These are phyloP conservation scores for Psilocybe sp. DNA, from an alignment of 768 basidiomycete genomes.

Conservation along the genomic window DNA sequence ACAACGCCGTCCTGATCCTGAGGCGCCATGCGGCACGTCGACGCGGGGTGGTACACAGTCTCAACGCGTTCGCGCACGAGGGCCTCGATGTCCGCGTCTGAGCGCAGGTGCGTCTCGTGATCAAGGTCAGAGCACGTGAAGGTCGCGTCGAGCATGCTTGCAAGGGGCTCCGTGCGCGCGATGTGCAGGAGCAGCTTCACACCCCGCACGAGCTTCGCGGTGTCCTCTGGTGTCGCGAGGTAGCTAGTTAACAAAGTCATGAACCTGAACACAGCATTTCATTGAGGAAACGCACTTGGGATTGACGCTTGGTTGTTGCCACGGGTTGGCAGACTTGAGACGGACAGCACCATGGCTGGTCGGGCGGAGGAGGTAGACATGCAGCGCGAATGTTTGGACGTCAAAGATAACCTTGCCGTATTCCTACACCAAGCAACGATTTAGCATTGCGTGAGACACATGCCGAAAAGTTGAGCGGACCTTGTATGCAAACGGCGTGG, in stretches of 20 bases:
- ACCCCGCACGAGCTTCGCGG: slow-evolving; percentile 36
- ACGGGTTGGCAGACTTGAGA: slow-evolving; percentile 35
- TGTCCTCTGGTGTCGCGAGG: slow-evolving; percentile 33
- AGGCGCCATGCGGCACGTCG: slow-evolving; percentile 46
- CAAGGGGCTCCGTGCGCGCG: slow-evolving; percentile 32
- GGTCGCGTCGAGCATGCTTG: slow-evolving; percentile 26
- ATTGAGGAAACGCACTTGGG: slow-evolving; percentile 28
- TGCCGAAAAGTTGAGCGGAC: slow-evolving; percentile 10
- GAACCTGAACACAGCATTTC: neutral
- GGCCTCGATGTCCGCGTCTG: slow-evolving; percentile 37
- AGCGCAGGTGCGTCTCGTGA: slow-evolving; percentile 28
- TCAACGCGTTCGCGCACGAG: slow-evolving; percentile 38
- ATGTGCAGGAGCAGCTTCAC: slow-evolving; percentile 32
- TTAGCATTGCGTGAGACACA: neutral
- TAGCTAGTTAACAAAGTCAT: slow-evolving; percentile 27
- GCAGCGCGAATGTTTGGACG: slow-evolving; percentile 36
- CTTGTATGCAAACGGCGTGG: slow-evolving; percentile 38
- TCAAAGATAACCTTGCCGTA: slow-evolving; percentile 34
- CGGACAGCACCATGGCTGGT: slow-evolving; percentile 33
- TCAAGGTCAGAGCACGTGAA: slow-evolving; percentile 32
- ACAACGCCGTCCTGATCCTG: slow-evolving; percentile 39
- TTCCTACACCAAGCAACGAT: slow-evolving; percentile 18
- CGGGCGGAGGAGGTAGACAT: slow-evolving; percentile 35
- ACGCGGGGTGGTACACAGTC: slow-evolving; percentile 44
- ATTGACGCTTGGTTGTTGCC: slow-evolving; percentile 33